Evolutionary conservation across 2,329 filamentous ascomycete species (phyloP).

Genomic region (Plenodomus biglobosus): DNA sequence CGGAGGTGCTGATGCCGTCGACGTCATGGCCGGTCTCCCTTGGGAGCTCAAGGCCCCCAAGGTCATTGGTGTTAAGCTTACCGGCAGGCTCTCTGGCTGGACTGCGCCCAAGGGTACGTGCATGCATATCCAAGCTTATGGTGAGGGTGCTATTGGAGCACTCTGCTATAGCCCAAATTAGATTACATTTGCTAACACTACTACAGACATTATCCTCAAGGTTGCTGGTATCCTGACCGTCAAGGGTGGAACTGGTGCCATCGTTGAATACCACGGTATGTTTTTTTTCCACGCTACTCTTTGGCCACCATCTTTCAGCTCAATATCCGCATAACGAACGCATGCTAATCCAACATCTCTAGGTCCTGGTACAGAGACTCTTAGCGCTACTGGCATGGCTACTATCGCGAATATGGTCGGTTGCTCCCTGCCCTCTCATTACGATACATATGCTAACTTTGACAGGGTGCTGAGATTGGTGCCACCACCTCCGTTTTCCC

Average conservation of each 20-base stretch:
- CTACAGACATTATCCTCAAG: conserved; percentile 88
- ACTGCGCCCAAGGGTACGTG: conserved; percentile 81
- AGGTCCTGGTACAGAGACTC: no score
- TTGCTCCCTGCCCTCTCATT: no score
- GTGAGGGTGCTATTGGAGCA: neutral
- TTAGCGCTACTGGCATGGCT: no score
- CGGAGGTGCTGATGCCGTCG: conserved; percentile 95
- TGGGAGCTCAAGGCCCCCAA: conserved; percentile 99
- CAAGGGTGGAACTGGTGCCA: conserved; percentile 94
- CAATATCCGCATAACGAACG: no score
- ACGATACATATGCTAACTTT: no score
- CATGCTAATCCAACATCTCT: no score
- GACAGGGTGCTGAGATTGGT: conserved; percentile 63
- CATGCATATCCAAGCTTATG: neutral
- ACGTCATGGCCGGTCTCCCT: conserved; percentile 95
- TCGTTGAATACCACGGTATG: conserved; percentile 75
- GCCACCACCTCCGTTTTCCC: conserved; percentile 95
- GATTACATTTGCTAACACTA: conserved; percentile 10
- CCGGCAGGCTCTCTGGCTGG: conserved; percentile 87
- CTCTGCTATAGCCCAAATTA: neutral
- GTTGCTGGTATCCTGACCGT: conserved; percentile 95
- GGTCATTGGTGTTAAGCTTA: conserved; percentile 93
- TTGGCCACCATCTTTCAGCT: no score
- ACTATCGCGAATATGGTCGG: no score
- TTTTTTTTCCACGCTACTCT: no score